Percentiles rank a stretch among this genome's conserved stretches.
phyloP scores from a whole-genome alignment of 2,329 filamentous ascomycete species.

The Ophiostoma pallidulum region DNA sequence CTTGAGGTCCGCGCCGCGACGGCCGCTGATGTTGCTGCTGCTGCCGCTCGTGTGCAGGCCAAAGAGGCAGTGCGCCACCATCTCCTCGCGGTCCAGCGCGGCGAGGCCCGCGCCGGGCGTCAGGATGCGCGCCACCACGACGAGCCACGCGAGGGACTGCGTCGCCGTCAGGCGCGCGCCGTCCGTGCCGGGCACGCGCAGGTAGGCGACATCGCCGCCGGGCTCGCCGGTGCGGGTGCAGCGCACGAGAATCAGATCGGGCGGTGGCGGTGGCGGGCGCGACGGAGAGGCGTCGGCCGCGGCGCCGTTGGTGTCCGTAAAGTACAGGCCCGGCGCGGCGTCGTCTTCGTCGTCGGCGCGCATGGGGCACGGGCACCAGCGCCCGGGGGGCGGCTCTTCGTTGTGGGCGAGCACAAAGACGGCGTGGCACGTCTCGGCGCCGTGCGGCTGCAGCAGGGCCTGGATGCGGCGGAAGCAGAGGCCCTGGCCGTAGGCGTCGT shows the following conservation, averaged over 20 bases:
- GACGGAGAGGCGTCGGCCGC: too few relatives aligned
- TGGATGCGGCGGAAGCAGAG: too few relatives aligned
- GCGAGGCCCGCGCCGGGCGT: conserved; percentile 11
- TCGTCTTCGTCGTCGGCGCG: too few relatives aligned
- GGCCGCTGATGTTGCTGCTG: too few relatives aligned
- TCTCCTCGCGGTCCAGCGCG: neutral
- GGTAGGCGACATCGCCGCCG: conserved; percentile 7
- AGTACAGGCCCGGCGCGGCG: too few relatives aligned
- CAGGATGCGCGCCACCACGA: conserved; percentile 12
- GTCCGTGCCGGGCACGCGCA: conserved; percentile 3
- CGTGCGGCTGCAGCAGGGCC: too few relatives aligned
- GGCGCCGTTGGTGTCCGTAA: too few relatives aligned
- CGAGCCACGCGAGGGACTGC: conserved; percentile 6
- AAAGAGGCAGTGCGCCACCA: conserved; percentile 1
- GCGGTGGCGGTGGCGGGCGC: neutral
- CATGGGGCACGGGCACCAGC: too few relatives aligned
- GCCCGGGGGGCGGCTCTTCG: conserved; percentile 3
- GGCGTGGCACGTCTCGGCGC: neutral
- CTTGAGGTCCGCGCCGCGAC: too few relatives aligned
- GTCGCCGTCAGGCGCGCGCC: conserved; percentile 1
- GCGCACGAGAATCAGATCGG: neutral
- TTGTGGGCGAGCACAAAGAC: conserved; percentile 8
- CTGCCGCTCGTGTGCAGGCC: neutral
- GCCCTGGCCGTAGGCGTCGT: too few relatives aligned
- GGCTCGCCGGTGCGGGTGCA: too few relatives aligned